phyloP scores from a whole-genome alignment of 2,329 filamentous ascomycete genomes.

The Penicillium sp. region DNA sequence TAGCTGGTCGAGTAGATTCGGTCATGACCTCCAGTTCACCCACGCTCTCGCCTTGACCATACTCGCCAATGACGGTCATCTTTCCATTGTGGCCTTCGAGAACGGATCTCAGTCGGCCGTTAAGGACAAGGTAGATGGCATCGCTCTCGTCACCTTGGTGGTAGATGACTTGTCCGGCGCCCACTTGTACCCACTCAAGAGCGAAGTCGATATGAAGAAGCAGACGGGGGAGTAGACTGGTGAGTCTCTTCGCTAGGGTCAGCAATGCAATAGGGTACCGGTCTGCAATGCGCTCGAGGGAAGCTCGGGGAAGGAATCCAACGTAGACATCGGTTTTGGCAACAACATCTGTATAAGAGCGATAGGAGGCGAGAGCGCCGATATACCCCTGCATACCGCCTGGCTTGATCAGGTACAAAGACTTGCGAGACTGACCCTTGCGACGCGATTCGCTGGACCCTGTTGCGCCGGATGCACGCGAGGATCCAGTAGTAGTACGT shows the following conservation, averaged over 20 bases:
- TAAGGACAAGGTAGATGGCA: conserved; percentile 96
- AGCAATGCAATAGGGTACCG: conserved; percentile 88
- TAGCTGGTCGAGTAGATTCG: conserved; percentile 86
- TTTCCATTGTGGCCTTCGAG: conserved; percentile 80
- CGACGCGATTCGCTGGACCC: conserved; percentile 37
- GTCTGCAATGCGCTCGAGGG: conserved; percentile 90
- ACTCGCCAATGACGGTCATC: conserved; percentile 87
- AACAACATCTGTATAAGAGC: conserved; percentile 94
- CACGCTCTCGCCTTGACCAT: conserved; percentile 95
- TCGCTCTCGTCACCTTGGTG: conserved; percentile 95
- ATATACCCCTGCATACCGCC: conserved; percentile 94
- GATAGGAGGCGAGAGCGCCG: conserved; percentile 89
- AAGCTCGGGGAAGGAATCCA: conserved; percentile 83
- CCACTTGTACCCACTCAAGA: conserved; percentile 96
- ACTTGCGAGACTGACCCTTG: conserved; percentile 61
- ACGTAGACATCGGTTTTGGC: conserved; percentile 99
- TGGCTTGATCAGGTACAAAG: conserved; percentile 89
- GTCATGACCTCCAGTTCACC: conserved; percentile 97
- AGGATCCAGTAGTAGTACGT: conserved; percentile 49
- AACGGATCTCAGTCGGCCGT: conserved; percentile 84
- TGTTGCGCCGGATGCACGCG: conserved; percentile 35
- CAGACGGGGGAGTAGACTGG: conserved; percentile 82
- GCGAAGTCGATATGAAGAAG: conserved; percentile 98
- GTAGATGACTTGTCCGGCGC: conserved; percentile 91
- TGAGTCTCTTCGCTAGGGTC: conserved; percentile 94